Percentiles rank a stretch among this genome's conserved stretches.
These are phyloP conservation scores for Gliomastix tumulicola DNA, from an alignment of 2,329 filamentous ascomycete species.

Conservation along the genomic window DNA sequence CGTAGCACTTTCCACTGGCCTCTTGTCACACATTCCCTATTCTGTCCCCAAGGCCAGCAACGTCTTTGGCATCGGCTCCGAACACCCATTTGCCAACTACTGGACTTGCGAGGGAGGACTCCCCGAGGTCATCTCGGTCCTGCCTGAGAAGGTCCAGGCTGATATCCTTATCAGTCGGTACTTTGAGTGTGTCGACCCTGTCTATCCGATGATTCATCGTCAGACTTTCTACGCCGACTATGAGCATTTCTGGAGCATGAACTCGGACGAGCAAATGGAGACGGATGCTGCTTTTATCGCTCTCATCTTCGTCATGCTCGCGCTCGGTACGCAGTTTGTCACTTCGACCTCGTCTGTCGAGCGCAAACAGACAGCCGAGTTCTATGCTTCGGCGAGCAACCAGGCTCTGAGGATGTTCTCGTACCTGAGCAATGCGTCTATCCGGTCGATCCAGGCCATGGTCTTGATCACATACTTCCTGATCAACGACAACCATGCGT, in stretches of 20 bases:
- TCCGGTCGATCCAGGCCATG: slow-evolving; percentile 73
- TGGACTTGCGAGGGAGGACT: slow-evolving; percentile 76
- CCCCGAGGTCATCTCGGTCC: slow-evolving; percentile 65
- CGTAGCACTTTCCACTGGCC: slow-evolving; percentile 48
- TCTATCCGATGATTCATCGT: slow-evolving; percentile 74
- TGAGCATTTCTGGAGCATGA: slow-evolving; percentile 67
- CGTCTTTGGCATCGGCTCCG: slow-evolving; percentile 73
- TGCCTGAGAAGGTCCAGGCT: slow-evolving; percentile 70
- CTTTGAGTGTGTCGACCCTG: slow-evolving; percentile 67
- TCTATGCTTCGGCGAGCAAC: slow-evolving; percentile 74
- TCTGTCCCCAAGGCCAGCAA: slow-evolving; percentile 65
- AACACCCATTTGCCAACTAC: slow-evolving; percentile 77
- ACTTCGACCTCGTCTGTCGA: slow-evolving; percentile 50
- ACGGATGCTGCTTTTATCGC: slow-evolving; percentile 65
- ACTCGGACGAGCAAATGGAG: slow-evolving; percentile 46
- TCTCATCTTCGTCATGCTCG: slow-evolving; percentile 70
- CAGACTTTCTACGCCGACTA: slow-evolving; percentile 73
- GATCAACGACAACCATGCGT: slow-evolving; percentile 80
- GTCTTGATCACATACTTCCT: slow-evolving; percentile 74
- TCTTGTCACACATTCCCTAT: slow-evolving; percentile 68
- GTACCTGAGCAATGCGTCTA: slow-evolving; percentile 67
- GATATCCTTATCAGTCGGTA: slow-evolving; percentile 61
- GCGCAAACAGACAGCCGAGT: slow-evolving; percentile 69
- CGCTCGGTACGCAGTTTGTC: slow-evolving; percentile 73
- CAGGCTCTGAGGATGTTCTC: slow-evolving; percentile 70